These are phyloP conservation scores for Ophiostoma australiae DNA, from an alignment of 2,329 filamentous ascomycete genomes.

Conservation along the genomic window DNA sequence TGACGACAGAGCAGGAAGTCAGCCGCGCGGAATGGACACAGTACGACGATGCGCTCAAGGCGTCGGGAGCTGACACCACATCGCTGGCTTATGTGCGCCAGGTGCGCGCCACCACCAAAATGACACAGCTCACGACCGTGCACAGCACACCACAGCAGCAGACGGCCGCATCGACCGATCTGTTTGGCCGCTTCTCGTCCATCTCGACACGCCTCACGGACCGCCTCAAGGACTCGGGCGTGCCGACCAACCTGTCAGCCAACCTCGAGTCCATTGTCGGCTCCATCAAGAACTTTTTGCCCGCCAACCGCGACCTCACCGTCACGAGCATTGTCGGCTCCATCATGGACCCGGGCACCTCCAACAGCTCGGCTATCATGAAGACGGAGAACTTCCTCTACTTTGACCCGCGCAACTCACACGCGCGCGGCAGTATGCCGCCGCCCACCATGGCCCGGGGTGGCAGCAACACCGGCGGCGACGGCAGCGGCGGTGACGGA, in stretches of 20 bases:
- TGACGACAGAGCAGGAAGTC: constrained; percentile 88
- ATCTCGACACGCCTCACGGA: constrained; percentile 90
- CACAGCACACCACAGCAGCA: constrained; percentile 66
- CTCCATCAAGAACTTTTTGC: constrained; percentile 97
- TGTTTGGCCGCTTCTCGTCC: constrained; percentile 90
- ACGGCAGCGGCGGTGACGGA: constrained; percentile 38
- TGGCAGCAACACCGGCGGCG: constrained; percentile 33
- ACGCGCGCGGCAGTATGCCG: constrained; percentile 86
- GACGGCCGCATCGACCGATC: constrained; percentile 58
- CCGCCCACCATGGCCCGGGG: constrained; percentile 61
- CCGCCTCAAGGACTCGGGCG: constrained; percentile 82
- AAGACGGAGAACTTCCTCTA: constrained; percentile 97
- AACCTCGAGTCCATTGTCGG: constrained; percentile 94
- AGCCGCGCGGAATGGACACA: constrained; percentile 74
- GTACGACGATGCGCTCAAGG: constrained; percentile 77
- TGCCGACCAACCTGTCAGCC: constrained; percentile 61
- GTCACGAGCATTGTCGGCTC: constrained; percentile 97
- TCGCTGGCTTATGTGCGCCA: constrained; percentile 82
- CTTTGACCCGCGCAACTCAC: constrained; percentile 91
- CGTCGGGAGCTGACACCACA: constrained; percentile 68
- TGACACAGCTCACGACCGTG: constrained; percentile 94
- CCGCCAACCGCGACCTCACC: constrained; percentile 88
- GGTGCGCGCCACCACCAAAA: constrained; percentile 71
- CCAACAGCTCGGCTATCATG: constrained; percentile 84
- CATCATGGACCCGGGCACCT: constrained; percentile 90